A percentile compares a stretch with the other conserved stretches of the same genome.
Conservation (phyloP, 1,139 yeast genomes). For the Lodderomyces jiufengensis region DNA sequence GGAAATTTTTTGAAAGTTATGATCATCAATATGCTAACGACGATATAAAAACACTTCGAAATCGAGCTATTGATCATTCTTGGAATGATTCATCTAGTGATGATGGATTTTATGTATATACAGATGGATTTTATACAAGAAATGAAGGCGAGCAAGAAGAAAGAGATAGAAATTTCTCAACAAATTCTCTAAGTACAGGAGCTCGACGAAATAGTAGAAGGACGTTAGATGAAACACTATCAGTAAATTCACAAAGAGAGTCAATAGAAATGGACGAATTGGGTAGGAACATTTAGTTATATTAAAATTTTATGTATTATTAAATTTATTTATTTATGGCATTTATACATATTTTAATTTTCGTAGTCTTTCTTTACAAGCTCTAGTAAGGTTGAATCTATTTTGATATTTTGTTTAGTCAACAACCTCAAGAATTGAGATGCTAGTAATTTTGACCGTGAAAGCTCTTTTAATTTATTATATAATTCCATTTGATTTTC, state of each 20-base stretch:
- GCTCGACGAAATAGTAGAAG: constrained; percentile 2
- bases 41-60: constrained; percentile 34
- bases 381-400: constrained; percentile 6
- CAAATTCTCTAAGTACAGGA: constrained; percentile 1
- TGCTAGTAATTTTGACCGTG: constrained; percentile 6
- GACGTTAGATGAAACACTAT: constrained; percentile 1
- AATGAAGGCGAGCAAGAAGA: constrained; percentile 12
- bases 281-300: constrained; percentile 1
- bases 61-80: constrained; percentile 14
- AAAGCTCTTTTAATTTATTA: constrained; percentile 7
- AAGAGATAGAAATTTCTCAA: not conserved
- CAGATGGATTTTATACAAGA: constrained; percentile 40
- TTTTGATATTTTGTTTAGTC: constrained; percentile 3
- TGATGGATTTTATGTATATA: constrained; percentile 44
- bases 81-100: constrained; percentile 35
- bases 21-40: constrained; percentile 29
- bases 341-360: not conserved
- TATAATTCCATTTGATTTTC: constrained; percentile 15
- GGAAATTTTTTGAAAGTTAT: constrained; percentile 33
- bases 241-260: constrained; percentile 4
- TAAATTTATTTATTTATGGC: not conserved
- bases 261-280: constrained; percentile 10
- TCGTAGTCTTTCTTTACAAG: constrained; percentile 3
- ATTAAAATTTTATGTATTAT: not conserved
- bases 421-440: constrained; percentile 11